Base-by-base conservation (phyloP, 257 asterid species). In the Sherardia arvensis region DNA sequence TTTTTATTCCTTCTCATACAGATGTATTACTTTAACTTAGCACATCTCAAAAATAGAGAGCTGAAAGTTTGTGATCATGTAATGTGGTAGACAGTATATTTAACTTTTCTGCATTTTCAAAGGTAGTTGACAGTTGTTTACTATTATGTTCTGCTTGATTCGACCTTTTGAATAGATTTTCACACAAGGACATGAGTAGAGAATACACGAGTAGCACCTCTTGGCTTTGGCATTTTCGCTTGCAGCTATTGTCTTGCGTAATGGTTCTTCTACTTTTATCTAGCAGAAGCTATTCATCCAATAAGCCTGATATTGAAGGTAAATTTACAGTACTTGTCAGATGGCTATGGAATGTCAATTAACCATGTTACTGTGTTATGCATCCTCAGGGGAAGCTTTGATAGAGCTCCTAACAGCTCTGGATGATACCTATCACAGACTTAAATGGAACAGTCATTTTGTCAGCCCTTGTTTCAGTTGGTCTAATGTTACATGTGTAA, bases 381-480 rank as follows among this genome's bases (percentile, higher is more conserved):
- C 47, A 60, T 18, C 77, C 67, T 56, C 86, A 91, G 98, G 96
- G 73, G 84, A 79, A 62, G 91, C 91, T 60, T 73, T 91, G 69
- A 56, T 83, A 48, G 87, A 83, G 67, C 66, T 91, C 61, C 67
- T 76, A 61, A 65, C 61, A 38, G 83, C 80, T 62, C 81, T 91
- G 62, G 82, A 88, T 59, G 96, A 88, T 75, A 77, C 98, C 18
- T 66, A 75, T 61, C 64, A 75, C 62, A 79, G 67, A 66, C 73
- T 88, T 49, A 66, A 84, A 69, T 91, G 98, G 98, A 77, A 88
- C 59, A 15, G 11, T 62, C 27, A 66, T 77, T 77, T 86, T 32
- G 98, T 91, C 38, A 84, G 92, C 81, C 98, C 98, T 29, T 91
- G 98, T 76, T 72, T 67, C 77, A 91, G 96, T 67, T 91, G 96